phyloP scores from a whole-genome alignment of 148 eudicot species.

The Chenopodium album region DNA sequence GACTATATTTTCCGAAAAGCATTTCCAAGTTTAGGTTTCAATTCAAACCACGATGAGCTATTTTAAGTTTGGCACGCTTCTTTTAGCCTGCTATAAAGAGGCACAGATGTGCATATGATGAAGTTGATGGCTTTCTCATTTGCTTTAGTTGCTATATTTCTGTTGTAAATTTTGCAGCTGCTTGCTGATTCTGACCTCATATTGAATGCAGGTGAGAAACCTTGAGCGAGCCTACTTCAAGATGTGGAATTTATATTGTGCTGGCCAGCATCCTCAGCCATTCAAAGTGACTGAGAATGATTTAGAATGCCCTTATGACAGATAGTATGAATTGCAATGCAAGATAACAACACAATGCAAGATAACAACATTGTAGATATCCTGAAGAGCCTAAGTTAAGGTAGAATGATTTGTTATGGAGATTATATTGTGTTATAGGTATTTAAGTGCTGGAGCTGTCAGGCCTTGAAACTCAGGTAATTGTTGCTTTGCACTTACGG shows the following conservation, averaged over 20 bases:
- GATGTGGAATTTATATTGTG: conserved; percentile 91
- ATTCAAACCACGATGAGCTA: not conserved
- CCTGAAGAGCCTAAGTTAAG: conserved; percentile 29
- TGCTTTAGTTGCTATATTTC: not conserved
- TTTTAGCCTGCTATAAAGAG: not conserved
- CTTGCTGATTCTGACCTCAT: conserved; percentile 10
- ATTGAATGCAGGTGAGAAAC: conserved; percentile 61
- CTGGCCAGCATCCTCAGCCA: conserved; percentile 73
- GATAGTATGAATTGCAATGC: conserved; percentile 31
- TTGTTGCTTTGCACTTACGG: conserved; percentile 25
- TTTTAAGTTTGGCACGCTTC: not conserved
- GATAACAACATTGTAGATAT: conserved; percentile 36
- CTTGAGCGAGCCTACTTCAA: conserved; percentile 81
- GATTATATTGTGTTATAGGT: conserved; percentile 28
- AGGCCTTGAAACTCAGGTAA: conserved; percentile 33
- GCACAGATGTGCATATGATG: not conserved
- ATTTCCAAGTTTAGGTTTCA: not conserved
- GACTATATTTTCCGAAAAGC: not conserved
- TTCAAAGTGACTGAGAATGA: conserved; percentile 81
- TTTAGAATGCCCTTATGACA: conserved; percentile 60
- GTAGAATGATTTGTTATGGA: conserved; percentile 23
- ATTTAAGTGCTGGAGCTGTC: conserved; percentile 31
- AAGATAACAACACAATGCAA: conserved; percentile 20
- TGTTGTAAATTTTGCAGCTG: not conserved
- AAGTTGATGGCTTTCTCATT: not conserved